A percentile compares a stretch with the other conserved stretches of the same genome.
phyloP scores from a whole-genome alignment of 352 stramenopile genomes.

The Thalassiosira livingstoniorum region DNA sequence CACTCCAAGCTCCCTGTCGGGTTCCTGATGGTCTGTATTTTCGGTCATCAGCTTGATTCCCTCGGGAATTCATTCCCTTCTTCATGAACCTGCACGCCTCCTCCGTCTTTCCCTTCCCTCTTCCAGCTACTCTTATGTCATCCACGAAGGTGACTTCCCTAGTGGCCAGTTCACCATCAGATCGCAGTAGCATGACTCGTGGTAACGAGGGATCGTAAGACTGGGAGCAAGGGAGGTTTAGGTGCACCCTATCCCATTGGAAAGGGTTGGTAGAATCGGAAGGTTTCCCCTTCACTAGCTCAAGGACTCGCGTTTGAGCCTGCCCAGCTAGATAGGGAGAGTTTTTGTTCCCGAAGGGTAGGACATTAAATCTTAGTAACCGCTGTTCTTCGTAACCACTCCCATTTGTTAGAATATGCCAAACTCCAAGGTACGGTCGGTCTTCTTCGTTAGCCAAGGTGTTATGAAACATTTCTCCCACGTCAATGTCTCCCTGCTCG shows the following conservation, averaged over 20 bases:
- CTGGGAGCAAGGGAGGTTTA: not conserved
- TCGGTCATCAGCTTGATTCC: constrained; percentile 12
- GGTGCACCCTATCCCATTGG: not conserved
- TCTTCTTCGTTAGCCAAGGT: too few species aligned
- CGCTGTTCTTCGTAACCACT: constrained; percentile 16
- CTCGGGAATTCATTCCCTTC: constrained; percentile 8
- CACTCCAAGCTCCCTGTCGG: constrained; percentile 14
- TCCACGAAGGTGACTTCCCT: constrained; percentile 38
- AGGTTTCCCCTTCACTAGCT: constrained; percentile 39
- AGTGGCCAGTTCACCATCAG: constrained; percentile 33
- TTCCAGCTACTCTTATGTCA: constrained; percentile 27
- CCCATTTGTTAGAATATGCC: too few species aligned
- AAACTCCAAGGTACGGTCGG: too few species aligned
- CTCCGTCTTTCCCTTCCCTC: not conserved
- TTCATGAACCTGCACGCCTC: not conserved
- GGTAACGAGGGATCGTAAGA: constrained; percentile 37
- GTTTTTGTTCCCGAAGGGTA: constrained; percentile 46
- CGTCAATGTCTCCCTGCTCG: constrained; percentile 51
- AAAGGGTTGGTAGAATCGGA: constrained; percentile 49
- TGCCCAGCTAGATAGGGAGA: constrained; percentile 59
- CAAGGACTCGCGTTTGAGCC: constrained; percentile 24
- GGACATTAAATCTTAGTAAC: constrained; percentile 28
- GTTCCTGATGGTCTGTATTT: constrained; percentile 5
- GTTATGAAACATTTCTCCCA: constrained; percentile 69
- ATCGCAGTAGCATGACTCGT: constrained; percentile 26